Conservation (phyloP, 2,329 filamentous ascomycete genomes). For the Alternaria rosae region DNA sequence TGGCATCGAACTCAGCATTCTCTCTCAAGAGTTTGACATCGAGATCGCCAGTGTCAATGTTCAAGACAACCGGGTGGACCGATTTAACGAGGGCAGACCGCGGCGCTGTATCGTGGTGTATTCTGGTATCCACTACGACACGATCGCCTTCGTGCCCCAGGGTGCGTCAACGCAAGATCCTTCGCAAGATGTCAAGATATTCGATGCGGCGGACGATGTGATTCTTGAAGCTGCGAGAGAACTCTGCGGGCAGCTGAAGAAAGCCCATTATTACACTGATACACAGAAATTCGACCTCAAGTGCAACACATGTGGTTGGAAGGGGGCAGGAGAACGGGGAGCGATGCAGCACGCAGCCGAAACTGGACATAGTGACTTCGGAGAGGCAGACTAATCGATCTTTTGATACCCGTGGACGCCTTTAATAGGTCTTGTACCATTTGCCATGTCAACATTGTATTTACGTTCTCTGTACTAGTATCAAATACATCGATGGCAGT, state of each 20-base stretch:
- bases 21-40: conserved; percentile 83
- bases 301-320: conserved; percentile 77
- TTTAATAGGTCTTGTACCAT: background rate
- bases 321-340: conserved; percentile 70
- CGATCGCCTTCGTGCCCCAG: conserved; percentile 74
- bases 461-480: background rate
- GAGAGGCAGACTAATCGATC: conserved; percentile 35
- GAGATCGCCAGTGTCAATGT: conserved; percentile 89
- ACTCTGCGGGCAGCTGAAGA: conserved; percentile 66
- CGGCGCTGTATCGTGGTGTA: conserved; percentile 84
- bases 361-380: conserved; percentile 58
- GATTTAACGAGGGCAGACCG: conserved; percentile 74
- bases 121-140: conserved; percentile 93
- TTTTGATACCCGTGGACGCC: background rate
- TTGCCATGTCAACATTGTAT: background rate
- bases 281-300: conserved; percentile 79
- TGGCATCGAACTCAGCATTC: conserved; percentile 84
- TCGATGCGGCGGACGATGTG: conserved; percentile 65
- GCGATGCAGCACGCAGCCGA: conserved; percentile 68
- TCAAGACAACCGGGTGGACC: conserved; percentile 70
- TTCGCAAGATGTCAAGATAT: conserved; percentile 80
- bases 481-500: background rate
- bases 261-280: conserved; percentile 86
- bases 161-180: conserved; percentile 67
- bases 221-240: conserved; percentile 66